phyloP scores from a whole-genome alignment of 306 rosid genomes.

The Calophaca sinica region DNA sequence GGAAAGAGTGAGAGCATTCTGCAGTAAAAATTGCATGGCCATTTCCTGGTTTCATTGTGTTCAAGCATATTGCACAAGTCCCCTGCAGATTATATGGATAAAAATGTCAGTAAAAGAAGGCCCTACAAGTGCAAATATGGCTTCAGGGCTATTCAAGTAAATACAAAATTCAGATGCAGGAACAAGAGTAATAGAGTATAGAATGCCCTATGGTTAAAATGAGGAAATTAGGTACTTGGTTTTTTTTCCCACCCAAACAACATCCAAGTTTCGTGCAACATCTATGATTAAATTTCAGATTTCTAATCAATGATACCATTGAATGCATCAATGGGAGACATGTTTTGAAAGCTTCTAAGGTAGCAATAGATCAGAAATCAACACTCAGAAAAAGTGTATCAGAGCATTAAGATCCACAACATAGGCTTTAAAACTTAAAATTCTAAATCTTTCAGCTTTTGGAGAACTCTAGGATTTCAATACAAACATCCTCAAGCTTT shows the following conservation, averaged over 20 bases:
- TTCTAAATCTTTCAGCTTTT: conserved; percentile 11
- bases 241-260: not conserved
- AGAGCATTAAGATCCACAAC: conserved; percentile 16
- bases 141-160: not conserved
- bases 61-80: conserved; percentile 90
- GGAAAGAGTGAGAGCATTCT: conserved; percentile 97
- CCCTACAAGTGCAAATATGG: not conserved
- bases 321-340: conserved; percentile 21
- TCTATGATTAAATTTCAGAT: not conserved
- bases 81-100: conserved; percentile 60
- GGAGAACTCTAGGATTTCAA: conserved; percentile 39
- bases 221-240: not conserved
- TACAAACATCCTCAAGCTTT: conserved; percentile 35
- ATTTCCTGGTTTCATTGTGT: conserved; percentile 80
- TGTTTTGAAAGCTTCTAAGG: conserved; percentile 2
- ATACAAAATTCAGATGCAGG: conserved; percentile 13
- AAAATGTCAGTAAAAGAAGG: conserved; percentile 42
- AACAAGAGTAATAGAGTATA: not conserved
- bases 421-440: conserved; percentile 35
- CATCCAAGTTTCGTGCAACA: conserved; percentile 1
- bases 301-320: not conserved
- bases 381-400: conserved; percentile 14
- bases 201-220: not conserved
- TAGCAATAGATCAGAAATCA: conserved; percentile 1
- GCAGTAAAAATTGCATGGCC: conserved; percentile 98